Evolutionary conservation across 169 alveolate species (phyloP), one percentile per base, ranked within the genome.

Genomic region (Cryptosporidium parvum): DNA sequence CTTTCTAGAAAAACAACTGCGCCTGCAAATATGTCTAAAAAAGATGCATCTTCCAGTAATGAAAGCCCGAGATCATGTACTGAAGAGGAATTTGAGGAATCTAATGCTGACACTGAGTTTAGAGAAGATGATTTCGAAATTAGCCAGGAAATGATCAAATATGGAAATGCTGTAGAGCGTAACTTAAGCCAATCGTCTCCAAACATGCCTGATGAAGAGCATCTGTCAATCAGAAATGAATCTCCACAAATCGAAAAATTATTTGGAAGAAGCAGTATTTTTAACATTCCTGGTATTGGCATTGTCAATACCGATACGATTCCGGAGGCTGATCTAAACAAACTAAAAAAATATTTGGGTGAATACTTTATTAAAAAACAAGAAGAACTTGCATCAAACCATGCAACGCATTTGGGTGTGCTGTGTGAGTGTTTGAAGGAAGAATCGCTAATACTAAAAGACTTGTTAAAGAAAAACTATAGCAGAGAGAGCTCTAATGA

Each of bases 201-300:
- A 9, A 73, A 52, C 23, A 56, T 23, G 5, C 35, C 71, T 8
- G 8, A 4, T 56, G 70, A 59, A n/a, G 71, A 56, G 1, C 37
- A 51, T 18, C 16, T 51, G n/a, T 33, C 61, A 35, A 21, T 48
- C 6, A 21, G 26, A 10, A 23, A 71, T 1, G 37, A 23, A 16
- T 73, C 86, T 56, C 86, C 86, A 6, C 86, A 73, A 59, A 73
- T 73, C 56, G 37, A 52, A 21, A 70, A 73, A 59, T 33, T 73
- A 18, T 73, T 73, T 31, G 86, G 86, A 56, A 73, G 86, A 56
- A 42, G 21, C 29, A 62, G 80, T 48, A 62, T 80, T 26, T 80
- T 80, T 42, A 80, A 80, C 12, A 80, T 80, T 45, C 89, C 89
- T n/a, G 89, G 89, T 29, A 80, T 80, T 61, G 89, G 89, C 6